Base-by-base conservation (phyloP, 1,284 basidiomycete genomes). In the Uromyces viciae-fabae region DNA sequence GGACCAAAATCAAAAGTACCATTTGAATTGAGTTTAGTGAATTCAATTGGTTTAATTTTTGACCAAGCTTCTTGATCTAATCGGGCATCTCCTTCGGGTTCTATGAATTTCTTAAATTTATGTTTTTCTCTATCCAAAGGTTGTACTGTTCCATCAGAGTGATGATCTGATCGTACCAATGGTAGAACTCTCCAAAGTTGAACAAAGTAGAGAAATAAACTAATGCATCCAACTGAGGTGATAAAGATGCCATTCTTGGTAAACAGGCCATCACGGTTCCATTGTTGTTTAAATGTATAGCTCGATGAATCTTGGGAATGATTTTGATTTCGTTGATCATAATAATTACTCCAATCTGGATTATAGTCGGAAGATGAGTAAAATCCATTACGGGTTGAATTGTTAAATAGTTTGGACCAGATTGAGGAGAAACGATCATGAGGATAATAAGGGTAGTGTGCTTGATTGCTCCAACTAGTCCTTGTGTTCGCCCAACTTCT, bases 201-300 rank as follows among this genome's bases (percentile, higher is more conserved):
- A 11, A 77, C 7, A 38, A 54, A 31, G 33, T 68, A 77, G 43
- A 66, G 15, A 43, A 9, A 33, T 25, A 77, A 17, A 49, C 38
- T 64, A 14, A 68, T 4, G 17, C 60, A 77, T 0, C 75, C 75
- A 33, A 77, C 31, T 62, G 62, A 46, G 33, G 60, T 66, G 46
- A 77, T 66, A 14, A 77, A 66, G 46, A 77, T 56, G 3, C 75
- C 75, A 38, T 77, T 77, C 62, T 68, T 77, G 28, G 43, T 56
- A 31, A 77, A 66, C 28, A 77, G 36, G 25, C 75, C 75, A 43
- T 66, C 52, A 1, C 75, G 38, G 17, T 77, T 28, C 75, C 75
- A 77, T 64, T 77, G 75, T 33, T 66, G 58, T 64, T 77, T 77
- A 46, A 77, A 77, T 22, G 60, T 77, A 22, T 46, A 15, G 17